phyloP scores from a whole-genome alignment of 176 grass and related monocot species.

The Raddia guianensis region DNA sequence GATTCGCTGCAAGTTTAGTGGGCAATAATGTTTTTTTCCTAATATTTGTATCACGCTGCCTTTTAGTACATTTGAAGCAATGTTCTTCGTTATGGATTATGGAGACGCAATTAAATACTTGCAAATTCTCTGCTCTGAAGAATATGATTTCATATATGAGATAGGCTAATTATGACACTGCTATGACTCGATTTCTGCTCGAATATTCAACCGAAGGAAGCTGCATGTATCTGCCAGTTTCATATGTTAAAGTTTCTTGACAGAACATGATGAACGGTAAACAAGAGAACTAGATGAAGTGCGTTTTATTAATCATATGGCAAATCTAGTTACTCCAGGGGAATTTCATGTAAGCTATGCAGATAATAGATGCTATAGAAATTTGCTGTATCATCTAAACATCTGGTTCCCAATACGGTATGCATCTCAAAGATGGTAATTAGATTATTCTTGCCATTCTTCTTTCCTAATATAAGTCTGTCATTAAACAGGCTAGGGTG shows the following conservation, averaged over 20 bases:
- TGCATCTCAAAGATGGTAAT: neutral
- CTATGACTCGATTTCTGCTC: neutral
- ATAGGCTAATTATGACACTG: no score
- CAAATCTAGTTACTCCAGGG: conserved; percentile 7
- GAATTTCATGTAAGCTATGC: conserved; percentile 11
- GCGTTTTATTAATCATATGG: neutral
- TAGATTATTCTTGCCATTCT: neutral
- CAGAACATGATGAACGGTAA: neutral
- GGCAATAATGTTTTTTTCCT: no score
- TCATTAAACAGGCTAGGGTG: conserved; percentile 24
- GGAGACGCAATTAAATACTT: neutral
- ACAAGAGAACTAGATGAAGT: neutral
- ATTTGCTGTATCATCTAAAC: neutral
- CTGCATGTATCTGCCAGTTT: neutral
- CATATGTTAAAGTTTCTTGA: conserved; percentile 2
- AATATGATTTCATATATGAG: neutral
- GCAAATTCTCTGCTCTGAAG: neutral
- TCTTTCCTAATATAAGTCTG: neutral
- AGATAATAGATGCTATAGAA: neutral
- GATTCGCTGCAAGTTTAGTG: no score
- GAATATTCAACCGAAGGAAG: conserved; percentile 6
- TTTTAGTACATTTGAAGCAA: no score
- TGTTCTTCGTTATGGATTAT: no score
- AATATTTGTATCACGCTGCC: no score
- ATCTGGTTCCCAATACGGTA: neutral